phyloP scores from a whole-genome alignment of 495 filamentous ascomycete genomes.

The Letharia lupina region DNA sequence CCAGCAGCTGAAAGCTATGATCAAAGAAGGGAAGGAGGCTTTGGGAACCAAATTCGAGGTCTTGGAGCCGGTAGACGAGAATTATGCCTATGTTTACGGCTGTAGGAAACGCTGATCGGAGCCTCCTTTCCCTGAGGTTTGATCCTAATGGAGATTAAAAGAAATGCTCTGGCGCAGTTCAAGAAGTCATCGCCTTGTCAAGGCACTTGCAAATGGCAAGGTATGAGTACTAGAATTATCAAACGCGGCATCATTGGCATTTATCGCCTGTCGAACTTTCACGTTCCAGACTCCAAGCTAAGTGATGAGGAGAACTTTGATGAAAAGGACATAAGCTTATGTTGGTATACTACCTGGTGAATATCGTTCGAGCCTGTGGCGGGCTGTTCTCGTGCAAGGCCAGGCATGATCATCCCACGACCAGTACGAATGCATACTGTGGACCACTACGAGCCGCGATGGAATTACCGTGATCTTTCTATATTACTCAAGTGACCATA shows the following conservation, averaged over 20 bases:
- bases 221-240: neutral
- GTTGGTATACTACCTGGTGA: too few species aligned
- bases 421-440: neutral
- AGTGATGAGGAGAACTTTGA: neutral
- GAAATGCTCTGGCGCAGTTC: neutral
- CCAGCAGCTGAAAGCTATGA: constrained; percentile 70
- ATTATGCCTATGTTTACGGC: constrained; percentile 12
- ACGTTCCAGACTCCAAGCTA: neutral
- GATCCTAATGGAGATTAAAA: neutral
- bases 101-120: constrained; percentile 4
- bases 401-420: neutral
- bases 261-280: neutral
- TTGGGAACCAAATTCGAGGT: constrained; percentile 73
- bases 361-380: neutral
- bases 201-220: neutral
- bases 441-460: too few species aligned
- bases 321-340: neutral
- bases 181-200: neutral
- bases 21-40: constrained; percentile 78
- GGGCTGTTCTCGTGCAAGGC: neutral
- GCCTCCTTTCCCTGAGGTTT: neutral
- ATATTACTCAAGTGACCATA: too few species aligned
- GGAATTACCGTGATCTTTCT: too few species aligned
- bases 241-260: neutral
- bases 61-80: constrained; percentile 37